Evolutionary conservation across 2,329 filamentous ascomycete genomes (phyloP), one percentile per base, ranked within the genome.

Genomic region (Cadophora luteo-olivacea): DNA sequence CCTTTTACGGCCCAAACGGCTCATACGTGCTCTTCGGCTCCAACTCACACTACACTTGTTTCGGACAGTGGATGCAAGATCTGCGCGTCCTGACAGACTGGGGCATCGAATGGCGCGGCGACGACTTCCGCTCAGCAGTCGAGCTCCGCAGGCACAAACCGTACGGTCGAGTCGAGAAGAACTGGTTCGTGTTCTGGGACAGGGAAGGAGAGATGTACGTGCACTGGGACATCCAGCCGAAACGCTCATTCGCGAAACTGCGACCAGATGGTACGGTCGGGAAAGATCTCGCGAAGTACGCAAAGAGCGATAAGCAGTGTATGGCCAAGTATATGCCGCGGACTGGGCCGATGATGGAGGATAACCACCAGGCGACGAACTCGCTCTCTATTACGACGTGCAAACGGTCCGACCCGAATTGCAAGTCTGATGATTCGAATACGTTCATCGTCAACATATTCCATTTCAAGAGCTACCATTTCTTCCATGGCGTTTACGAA

Each of bases 101-200:
- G 82, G 76, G 72, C 3, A 72, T 73, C 25, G 78, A 72, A 22
- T 69, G 75, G 52, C 14, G 33, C 14, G 36, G 67, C 29, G 66
- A 77, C 0, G 68, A 73, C 3, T 75, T 79, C 60, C 68, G 75
- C 9, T 58, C 73, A 0, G 81, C 81, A 0, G 86, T 82, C 0
- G 87, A 89, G 70, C 75, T 89, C 2, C 82, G 84, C 48, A 79
- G 86, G 0, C 86, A 85, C 0, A 68, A 72, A 1, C 82, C 84
- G 0, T 84, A 79, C 72, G 73, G 75, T 2, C 45, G 72, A 0
- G 72, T 89, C 32, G 87, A 90, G 77, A 89, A 89, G 82, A 89
- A 90, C 73, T 90, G 82, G 80, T 89, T 89, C 71, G 69, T 86
- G 2, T 89, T 89, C 78, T 89, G 87, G 87, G 86, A 88, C 69